Evolutionary conservation across 768 basidiomycete species (phyloP), one percentile per base, ranked within the genome.

Genomic region (Kondoa subrosea): DNA sequence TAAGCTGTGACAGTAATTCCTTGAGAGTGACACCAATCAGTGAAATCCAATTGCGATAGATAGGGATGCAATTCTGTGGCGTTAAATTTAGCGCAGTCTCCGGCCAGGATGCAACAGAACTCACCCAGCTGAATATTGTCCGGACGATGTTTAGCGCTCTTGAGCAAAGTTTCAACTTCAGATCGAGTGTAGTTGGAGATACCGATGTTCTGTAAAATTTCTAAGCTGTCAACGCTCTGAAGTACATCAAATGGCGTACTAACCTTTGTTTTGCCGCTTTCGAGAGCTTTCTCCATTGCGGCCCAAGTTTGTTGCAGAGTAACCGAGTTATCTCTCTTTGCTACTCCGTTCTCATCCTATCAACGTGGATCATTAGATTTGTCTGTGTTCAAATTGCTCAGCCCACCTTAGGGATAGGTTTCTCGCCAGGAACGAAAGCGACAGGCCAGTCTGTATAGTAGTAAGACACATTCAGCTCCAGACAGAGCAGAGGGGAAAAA

Each of bases 191-290:
- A 69, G 80, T 89, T 90, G 65, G 84, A 85, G 21, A 78, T 71
- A 69, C 89, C 89, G 72, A 91, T 90, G 1, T 88, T 87, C 76
- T 50, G 40, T 21, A n/a, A n/a, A n/a, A n/a, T n/a, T n/a, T n/a
- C n/a, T n/a, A n/a, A n/a, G n/a, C n/a, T n/a, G n/a, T n/a, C n/a
- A n/a, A n/a, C n/a, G n/a, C n/a, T n/a, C 40, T 21, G 21, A 50
- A 21, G 40, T 21, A 8, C 40, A 21, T 8, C 21, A 50, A 8
- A 21, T 50, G 8, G 40, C 8, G 21, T 8, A 50, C 21, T 50
- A n/a, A 50, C 40, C 40, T 82, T 82, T 63, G 87, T 86, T 72
- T 82, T 85, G 73, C 88, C 79, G 76, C 89, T 88, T 40, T 85
- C 82, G 25, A 84, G 75, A 77, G 87, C 77, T 67, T 76, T 76